Percentiles rank a stretch among this genome's conserved stretches.
These are phyloP conservation scores for Suhomyces bolitotheri DNA, from an alignment of 1,139 yeast genomes.

Conservation along the genomic window DNA sequence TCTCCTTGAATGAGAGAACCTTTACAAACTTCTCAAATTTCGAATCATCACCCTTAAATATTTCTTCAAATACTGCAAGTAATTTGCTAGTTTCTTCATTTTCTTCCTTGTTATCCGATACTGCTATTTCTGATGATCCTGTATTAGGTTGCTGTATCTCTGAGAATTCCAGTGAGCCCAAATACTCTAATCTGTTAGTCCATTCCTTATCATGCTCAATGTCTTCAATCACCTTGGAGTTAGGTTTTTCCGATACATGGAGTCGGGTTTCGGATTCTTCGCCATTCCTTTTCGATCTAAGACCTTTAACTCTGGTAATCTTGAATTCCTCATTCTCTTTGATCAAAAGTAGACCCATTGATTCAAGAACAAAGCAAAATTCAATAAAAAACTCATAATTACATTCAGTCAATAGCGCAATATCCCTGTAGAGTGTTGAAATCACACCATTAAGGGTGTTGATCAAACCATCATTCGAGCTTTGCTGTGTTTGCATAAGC, in stretches of 20 bases:
- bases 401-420: slow-evolving; percentile 23
- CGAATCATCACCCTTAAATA: slow-evolving; percentile 21
- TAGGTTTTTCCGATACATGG: slow-evolving; percentile 24
- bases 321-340: slow-evolving; percentile 42
- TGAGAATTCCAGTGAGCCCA: not conserved
- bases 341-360: slow-evolving; percentile 71
- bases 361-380: slow-evolving; percentile 64
- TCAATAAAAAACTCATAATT: slow-evolving; percentile 39
- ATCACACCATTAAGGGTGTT: slow-evolving; percentile 30
- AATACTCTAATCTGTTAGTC: slow-evolving; percentile 28
- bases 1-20: slow-evolving; percentile 38
- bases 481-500: slow-evolving; percentile 31
- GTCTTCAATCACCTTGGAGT: slow-evolving; percentile 33
- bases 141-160: slow-evolving; percentile 5
- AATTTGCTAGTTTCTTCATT: slow-evolving; percentile 22
- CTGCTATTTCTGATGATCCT: slow-evolving; percentile 12
- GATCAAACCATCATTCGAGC: slow-evolving; percentile 30
- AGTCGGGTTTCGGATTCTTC: slow-evolving; percentile 26
- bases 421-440: slow-evolving; percentile 20
- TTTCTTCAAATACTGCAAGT: slow-evolving; percentile 19
- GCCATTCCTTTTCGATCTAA: slow-evolving; percentile 43
- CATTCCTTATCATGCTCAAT: slow-evolving; percentile 30
- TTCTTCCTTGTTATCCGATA: slow-evolving; percentile 12
- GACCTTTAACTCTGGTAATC: slow-evolving; percentile 70
- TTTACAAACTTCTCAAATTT: slow-evolving; percentile 29